Conservation (phyloP, 23 red algal genomes). For the Agarophyton chilense region DNA sequence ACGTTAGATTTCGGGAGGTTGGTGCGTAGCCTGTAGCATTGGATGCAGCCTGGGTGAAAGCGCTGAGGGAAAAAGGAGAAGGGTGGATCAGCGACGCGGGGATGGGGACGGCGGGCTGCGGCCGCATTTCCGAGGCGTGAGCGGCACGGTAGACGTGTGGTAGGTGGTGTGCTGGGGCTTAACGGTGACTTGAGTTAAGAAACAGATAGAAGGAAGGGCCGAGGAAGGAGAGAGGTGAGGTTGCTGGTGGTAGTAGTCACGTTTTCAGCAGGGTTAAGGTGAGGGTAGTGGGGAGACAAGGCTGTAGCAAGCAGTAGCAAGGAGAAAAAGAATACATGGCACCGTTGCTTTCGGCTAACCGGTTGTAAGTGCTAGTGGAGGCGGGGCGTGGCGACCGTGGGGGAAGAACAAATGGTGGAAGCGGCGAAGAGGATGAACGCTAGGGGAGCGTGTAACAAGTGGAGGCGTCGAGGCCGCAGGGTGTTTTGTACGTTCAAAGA, state of each 20-base stretch:
- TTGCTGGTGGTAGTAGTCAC: background rate
- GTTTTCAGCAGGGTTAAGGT: background rate
- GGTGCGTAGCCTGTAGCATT: conserved; percentile 1
- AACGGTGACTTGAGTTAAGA: too few species aligned
- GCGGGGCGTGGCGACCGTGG: background rate
- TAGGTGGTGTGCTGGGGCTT: too few species aligned
- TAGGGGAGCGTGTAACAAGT: background rate
- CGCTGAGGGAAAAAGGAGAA: background rate
- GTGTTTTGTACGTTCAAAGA: background rate
- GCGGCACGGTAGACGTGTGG: conserved; percentile 22
- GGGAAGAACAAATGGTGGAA: background rate
- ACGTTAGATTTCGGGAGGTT: conserved; percentile 24
- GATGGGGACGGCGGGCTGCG: conserved; percentile 3
- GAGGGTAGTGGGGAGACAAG: background rate
- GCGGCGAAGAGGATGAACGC: background rate
- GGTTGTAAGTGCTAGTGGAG: background rate
- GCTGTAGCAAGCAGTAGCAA: too few species aligned
- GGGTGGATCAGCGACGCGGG: conserved; percentile 21
- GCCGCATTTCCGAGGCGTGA: conserved; percentile 37
- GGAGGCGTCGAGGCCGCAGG: conserved; percentile 22
- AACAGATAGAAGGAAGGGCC: background rate
- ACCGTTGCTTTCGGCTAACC: background rate
- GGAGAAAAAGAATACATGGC: background rate
- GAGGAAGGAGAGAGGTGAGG: background rate
- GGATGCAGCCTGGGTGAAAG: conserved; percentile 38